Evolutionary conservation across 805 yeast species (phyloP), one percentile per base, ranked within the genome.

Genomic region (Brettanomyces custersianus): DNA sequence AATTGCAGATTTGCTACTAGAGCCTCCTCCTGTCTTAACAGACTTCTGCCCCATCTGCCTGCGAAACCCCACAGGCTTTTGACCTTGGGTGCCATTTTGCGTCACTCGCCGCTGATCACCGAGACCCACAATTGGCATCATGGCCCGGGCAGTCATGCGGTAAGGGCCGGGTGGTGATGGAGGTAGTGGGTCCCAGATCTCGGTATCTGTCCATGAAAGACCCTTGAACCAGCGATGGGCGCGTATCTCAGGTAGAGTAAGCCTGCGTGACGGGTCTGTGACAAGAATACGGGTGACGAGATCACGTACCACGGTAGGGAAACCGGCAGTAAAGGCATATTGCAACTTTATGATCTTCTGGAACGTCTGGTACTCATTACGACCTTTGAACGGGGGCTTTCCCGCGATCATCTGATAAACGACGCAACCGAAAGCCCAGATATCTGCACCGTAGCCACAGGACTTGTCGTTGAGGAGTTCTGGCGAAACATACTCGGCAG

Each of bases 401-500:
- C 80, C 80, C 0, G 78, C 78, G 42, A 74, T 70, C 78, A 74
- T 70, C 47, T 74, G 80, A 45, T 71, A 74, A 8, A 74, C 51
- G 8, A 74, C 67, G 52, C 80, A 74, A 3, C 77, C 80, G 42
- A 71, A 62, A 0, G 80, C 78, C 80, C 80, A 74, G 13, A 74
- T 56, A 48, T 74, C 80, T 17, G 75, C 72, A 0, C 76, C 68
- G 42, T 72, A 72, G 4, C 80, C 79, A 46, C 76, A 69, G 46
- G 74, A 78, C 48, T 80, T 82, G 48, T 72, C 82, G 43, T 79
- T 84, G 40, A 83, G 61, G 26, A 83, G 60, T 48, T 83, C 94
- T 0, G 94, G 94, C 0, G 88, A 78, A 5, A 82, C 88, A 47
- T 81, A 81, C 47, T 81, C 90, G 1, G 90, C 90, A 1, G 90